Evolutionary conservation across 352 stramenopile species (phyloP), one percentile per base, ranked within the genome.

Genomic region (Pythium coloratum): DNA sequence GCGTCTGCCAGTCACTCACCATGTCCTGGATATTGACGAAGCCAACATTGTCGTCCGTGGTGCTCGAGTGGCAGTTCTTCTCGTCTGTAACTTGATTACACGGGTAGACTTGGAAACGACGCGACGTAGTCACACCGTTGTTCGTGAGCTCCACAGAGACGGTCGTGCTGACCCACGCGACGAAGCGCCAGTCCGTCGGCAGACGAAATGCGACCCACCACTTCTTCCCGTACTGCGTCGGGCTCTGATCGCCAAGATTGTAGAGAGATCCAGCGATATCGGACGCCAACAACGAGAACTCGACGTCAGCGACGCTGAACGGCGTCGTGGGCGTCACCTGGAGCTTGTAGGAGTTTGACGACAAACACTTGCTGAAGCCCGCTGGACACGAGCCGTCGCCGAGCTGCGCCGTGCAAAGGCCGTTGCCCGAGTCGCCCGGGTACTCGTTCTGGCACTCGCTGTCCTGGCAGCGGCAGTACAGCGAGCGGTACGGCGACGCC

Each of bases 171-270:
- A 76, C 66, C 85, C 83, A 92, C 9, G 75, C 66, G 18, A 94
- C 83, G 55, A 91, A 94, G 60, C 82, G 76, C 85, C 85, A 94
- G 26, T 71, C 79, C 26, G 44, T 66, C 10, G 83, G 85, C 0
- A 94, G 75, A 2, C 69, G 82, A 44, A 94, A 85, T 1, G 80
- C 82, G 59, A 94, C 69, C 85, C 85, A 94, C 83, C 85, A 94
- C 8, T 88, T 85, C 42, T 68, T 84, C 9, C 70, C 72, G 26
- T 61, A 62, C 10, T 55, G 54, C 7, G 90, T 66, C 3, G 85
- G 83, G 46, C 84, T 82, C 51, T 88, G 71, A 16, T 76, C 58
- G 4, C 77, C 80, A 46, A 94, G 65, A 42, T 92, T 92, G 72
- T 89, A 76, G 24, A 94, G 88, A 24, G 83, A 70, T 14, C 83